phyloP scores from a whole-genome alignment of 2,329 filamentous ascomycete genomes.

The Didymella keratinophila region DNA sequence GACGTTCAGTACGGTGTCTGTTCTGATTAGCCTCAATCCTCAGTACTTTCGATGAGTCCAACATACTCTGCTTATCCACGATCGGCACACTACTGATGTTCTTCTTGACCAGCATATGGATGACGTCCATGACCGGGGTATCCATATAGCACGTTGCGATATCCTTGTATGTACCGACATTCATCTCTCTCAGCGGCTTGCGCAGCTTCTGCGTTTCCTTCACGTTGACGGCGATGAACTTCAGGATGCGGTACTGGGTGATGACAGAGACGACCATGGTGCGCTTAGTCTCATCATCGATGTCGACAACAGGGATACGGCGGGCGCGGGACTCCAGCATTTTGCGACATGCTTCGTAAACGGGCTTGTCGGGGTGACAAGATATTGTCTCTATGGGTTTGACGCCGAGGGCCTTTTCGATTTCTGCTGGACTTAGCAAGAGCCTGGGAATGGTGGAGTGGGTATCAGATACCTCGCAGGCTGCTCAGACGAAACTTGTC shows the following conservation, averaged over 20 bases:
- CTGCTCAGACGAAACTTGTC: constrained; percentile 94
- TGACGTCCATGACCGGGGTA: constrained; percentile 90
- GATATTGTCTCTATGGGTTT: constrained; percentile 92
- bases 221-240: constrained; percentile 97
- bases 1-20: constrained; percentile 83
- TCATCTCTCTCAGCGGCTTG: constrained; percentile 84
- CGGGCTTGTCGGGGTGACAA: constrained; percentile 86
- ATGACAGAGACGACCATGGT: constrained; percentile 96
- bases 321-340: constrained; percentile 95
- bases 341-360: constrained; percentile 93
- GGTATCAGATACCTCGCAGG: constrained; percentile 72
- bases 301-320: constrained; percentile 90
- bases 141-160: constrained; percentile 87
- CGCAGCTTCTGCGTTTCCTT: constrained; percentile 86
- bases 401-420: constrained; percentile 92
- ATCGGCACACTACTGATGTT: constrained; percentile 97
- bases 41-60: no score
- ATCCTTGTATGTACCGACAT: constrained; percentile 82
- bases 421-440: constrained; percentile 66
- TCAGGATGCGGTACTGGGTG: constrained; percentile 97
- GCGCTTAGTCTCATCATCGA: constrained; percentile 90
- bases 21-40: constrained; percentile 8
- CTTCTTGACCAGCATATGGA: constrained; percentile 88
- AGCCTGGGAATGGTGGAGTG: not conserved
- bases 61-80: constrained; percentile 74